phyloP scores from a whole-genome alignment of 2,329 filamentous ascomycete genomes.

The Sclerotinia borealis region DNA sequence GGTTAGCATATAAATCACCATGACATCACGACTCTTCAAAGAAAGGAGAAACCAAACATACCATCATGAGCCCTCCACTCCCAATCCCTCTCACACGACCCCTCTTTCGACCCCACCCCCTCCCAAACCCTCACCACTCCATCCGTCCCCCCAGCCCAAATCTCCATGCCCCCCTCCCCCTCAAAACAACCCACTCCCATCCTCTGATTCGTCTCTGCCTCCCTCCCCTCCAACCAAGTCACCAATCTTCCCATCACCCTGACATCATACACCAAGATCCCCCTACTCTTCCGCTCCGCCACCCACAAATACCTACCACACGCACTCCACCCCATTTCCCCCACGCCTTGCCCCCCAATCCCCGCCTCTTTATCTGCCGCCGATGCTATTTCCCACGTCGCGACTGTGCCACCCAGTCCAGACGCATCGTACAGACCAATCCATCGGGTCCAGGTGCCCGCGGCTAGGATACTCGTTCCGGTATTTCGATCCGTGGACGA shows the following conservation, averaged over 20 bases:
- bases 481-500: conserved; percentile 27
- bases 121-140: conserved; percentile 56
- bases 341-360: conserved; percentile 56
- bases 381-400: conserved; percentile 53
- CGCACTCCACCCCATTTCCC: conserved; percentile 55
- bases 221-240: conserved; percentile 45
- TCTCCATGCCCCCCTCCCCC: conserved; percentile 46
- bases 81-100: conserved; percentile 25
- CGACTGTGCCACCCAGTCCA: conserved; percentile 47
- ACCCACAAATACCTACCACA: conserved; percentile 59
- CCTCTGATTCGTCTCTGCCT: conserved; percentile 48
- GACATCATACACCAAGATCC: conserved; percentile 57
- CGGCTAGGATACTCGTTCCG: conserved; percentile 39
- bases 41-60: conserved; percentile 12
- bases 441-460: conserved; percentile 59
- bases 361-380: conserved; percentile 45
- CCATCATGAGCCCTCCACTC: conserved; percentile 33
- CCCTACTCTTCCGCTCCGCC: conserved; percentile 51
- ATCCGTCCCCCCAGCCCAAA: conserved; percentile 54
- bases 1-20: background rate
- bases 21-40: background rate
- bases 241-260: conserved; percentile 53
- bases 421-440: conserved; percentile 57
- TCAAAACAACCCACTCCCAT: conserved; percentile 50
- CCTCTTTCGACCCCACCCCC: conserved; percentile 45